Percentiles rank a stretch among this genome's conserved stretches.
These are phyloP conservation scores for Suillus bovinus DNA, from an alignment of 768 basidiomycete species.

Conservation along the genomic window DNA sequence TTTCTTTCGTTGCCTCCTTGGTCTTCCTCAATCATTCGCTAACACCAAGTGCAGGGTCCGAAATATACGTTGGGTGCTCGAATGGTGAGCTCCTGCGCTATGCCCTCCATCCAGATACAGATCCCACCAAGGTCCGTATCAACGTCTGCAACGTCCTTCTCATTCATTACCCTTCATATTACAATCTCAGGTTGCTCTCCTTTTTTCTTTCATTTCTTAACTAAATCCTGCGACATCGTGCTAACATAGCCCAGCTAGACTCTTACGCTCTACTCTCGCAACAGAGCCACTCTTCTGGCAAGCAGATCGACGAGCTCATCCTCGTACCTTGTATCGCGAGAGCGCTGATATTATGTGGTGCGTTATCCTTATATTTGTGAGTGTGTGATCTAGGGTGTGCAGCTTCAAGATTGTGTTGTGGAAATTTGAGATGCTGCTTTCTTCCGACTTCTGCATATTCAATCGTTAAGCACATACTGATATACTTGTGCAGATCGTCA, in stretches of 20 bases:
- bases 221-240: not conserved
- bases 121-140: slow-evolving; percentile 45
- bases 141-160: not conserved
- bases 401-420: not conserved
- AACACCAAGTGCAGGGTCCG: slow-evolving; percentile 53
- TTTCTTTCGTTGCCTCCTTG: slow-evolving; percentile 11
- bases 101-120: slow-evolving; percentile 57
- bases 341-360: slow-evolving; percentile 73
- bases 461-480: slow-evolving; percentile 1
- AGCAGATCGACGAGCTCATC: slow-evolving; percentile 79
- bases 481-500: slow-evolving; percentile 45
- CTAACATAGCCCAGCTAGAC: slow-evolving; percentile 41
- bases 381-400: not conserved
- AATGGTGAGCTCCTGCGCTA: slow-evolving; percentile 86
- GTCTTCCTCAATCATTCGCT: slow-evolving; percentile 6
- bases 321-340: slow-evolving; percentile 76
- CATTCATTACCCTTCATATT: no score
- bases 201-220: not conserved
- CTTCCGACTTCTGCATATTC: not conserved
- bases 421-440: not conserved
- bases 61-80: slow-evolving; percentile 84
- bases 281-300: slow-evolving; percentile 65
- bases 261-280: slow-evolving; percentile 69
- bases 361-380: slow-evolving; percentile 25
- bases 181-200: no score